Conservation (phyloP, 139 green algal genomes). For the Picochlorum sp. region DNA sequence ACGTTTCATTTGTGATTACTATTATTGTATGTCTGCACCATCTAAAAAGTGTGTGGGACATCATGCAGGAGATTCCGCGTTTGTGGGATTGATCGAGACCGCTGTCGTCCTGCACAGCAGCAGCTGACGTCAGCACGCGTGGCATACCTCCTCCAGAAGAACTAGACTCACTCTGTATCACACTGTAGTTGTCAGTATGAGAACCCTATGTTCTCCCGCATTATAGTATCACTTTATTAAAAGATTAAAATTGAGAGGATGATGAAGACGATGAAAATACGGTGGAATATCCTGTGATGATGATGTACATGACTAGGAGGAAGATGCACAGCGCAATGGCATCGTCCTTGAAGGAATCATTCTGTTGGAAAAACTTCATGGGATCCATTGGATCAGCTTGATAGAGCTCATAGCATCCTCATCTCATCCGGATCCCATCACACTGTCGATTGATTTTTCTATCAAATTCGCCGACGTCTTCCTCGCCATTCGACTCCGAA, state of each 20-base stretch:
- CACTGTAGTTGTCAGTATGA: no score
- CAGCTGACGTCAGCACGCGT: no score
- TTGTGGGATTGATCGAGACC: no score
- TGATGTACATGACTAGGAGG: constrained; percentile 25
- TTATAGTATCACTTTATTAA: no score
- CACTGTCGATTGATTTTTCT: constrained; percentile 15
- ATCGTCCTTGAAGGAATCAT: constrained; percentile 28
- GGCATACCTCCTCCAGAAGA: no score
- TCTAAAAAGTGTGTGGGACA: no score
- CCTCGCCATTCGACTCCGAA: constrained; percentile 9
- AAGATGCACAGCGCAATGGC: constrained; percentile 11
- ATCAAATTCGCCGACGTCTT: neutral
- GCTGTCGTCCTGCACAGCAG: no score
- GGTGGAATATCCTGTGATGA: constrained; percentile 18
- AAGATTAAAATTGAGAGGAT: neutral
- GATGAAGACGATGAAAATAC: neutral
- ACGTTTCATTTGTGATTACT: no score
- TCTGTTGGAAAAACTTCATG: constrained; percentile 46
- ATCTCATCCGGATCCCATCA: constrained; percentile 25
- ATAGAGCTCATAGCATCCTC: neutral
- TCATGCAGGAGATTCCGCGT: no score
- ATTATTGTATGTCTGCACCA: no score
- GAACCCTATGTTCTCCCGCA: no score
- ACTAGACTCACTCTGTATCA: no score
- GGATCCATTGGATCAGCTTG: constrained; percentile 37